phyloP scores from a whole-genome alignment of 1,284 basidiomycete species.

The Sphagnurus paluster region DNA sequence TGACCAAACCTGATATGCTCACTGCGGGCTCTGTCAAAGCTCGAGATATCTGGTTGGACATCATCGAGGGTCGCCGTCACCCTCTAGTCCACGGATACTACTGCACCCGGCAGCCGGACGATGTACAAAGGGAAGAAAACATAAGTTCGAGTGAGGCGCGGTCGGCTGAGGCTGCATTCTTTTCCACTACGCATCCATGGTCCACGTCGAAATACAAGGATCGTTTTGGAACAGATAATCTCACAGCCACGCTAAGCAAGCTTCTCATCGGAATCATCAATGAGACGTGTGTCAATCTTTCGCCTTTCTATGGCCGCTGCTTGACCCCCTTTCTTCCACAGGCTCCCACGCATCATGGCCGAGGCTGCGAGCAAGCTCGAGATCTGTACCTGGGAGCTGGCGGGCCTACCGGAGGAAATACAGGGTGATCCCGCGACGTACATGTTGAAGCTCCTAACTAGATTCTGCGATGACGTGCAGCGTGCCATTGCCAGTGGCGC shows the following conservation, averaged over 20 bases:
- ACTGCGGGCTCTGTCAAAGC: conserved; percentile 26
- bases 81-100: conserved; percentile 36
- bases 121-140: conserved; percentile 26
- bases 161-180: conserved; percentile 29
- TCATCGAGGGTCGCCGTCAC: conserved; percentile 34
- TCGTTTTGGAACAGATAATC: conserved; percentile 35
- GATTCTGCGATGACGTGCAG: conserved; percentile 27
- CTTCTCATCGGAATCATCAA: conserved; percentile 33
- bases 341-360: conserved; percentile 27
- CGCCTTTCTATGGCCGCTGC: neutral
- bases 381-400: conserved; percentile 21
- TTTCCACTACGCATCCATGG: conserved; percentile 30
- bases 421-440: conserved; percentile 32
- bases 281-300: conserved; percentile 25
- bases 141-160: conserved; percentile 28
- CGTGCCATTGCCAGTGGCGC: conserved; percentile 25
- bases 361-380: conserved; percentile 22
- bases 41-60: conserved; percentile 31
- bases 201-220: conserved; percentile 18
- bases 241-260: conserved; percentile 31
- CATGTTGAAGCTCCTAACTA: conserved; percentile 30
- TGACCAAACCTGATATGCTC: conserved; percentile 41
- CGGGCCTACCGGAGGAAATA: conserved; percentile 24
- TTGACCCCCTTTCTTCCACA: conserved; percentile 10
- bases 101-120: conserved; percentile 36